Base-by-base conservation (phyloP, 2,329 filamentous ascomycete species). In the Aphanoascus verrucosus region DNA sequence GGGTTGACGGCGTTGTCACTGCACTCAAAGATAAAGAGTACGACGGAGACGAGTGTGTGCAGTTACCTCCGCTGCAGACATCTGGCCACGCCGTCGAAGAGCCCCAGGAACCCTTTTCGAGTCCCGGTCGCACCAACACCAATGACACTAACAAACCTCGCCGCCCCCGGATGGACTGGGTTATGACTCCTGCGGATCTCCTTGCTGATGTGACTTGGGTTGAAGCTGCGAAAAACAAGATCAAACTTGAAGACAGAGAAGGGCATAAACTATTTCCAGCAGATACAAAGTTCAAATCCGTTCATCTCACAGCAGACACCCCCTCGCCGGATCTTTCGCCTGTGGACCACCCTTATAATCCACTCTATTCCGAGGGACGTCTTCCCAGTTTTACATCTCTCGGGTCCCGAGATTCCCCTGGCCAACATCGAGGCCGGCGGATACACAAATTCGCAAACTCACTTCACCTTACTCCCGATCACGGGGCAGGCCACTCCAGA, bases 131-230 rank as follows among this genome's bases (percentile, higher is more conserved):
- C 19, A 55, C 42, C 15, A 69, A 64, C 41, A 70, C 71, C 15
- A 71, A 71, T 11, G 69, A 67, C 45, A 69, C 64, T 32, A 72
- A 74, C 11, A 88, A 88, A 57, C 73, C 80, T 2, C 82, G 83
- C 53, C 80, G 88, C 47, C 84, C 86, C 0, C 81, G 87, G 55
- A 82, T 89, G 20, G 89, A 94, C 63, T 97, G 93, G 93, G 78
- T 81, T 38, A 81, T 90, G 15, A 81, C 85, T 43, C 87, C 91
- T 0, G 83, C 86, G 53, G 90, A 97, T 65, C 78, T 96, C 67
- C 74, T 97, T 45, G 90, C 90, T 3, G 93, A 98, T 71, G 77
- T 85, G 1, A 88, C 90, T 63, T 98, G 93, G 93, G 72, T 94
- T 19, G 88, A 96, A 65, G 83, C 90, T 62, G 81, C 79, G 32